Evolutionary conservation across 2,329 filamentous ascomycete genomes (phyloP).

Genomic region (Exserohilum rostratum): DNA sequence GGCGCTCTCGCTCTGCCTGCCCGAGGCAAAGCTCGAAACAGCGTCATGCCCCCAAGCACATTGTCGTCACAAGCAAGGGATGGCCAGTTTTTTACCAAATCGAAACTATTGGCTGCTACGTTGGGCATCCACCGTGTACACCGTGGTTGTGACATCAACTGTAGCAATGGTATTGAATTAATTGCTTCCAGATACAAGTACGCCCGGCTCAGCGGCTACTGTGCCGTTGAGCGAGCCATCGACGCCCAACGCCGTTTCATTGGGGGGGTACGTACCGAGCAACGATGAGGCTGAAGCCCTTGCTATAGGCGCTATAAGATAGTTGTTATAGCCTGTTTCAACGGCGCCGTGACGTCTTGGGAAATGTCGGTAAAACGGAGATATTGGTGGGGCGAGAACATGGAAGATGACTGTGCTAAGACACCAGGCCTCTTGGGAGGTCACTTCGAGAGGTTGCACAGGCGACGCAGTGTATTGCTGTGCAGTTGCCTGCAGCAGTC

Average conservation of each 20-base stretch:
- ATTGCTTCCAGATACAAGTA: neutral
- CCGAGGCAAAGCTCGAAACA: constrained; percentile 5
- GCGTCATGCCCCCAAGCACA: constrained; percentile 7
- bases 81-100: constrained; percentile 1
- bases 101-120: neutral
- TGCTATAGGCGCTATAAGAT: constrained; percentile 18
- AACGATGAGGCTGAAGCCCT: constrained; percentile 11
- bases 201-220: neutral
- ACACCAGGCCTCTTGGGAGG: neutral
- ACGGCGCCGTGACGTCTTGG: constrained; percentile 21
- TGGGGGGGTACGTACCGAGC: constrained; percentile 5
- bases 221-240: neutral
- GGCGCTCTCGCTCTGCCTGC: constrained; percentile 15
- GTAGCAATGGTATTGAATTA: constrained; percentile 10
- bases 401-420: constrained; percentile 10
- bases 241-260: constrained; percentile 6
- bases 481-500: constrained; percentile 2
- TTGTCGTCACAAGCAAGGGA: neutral
- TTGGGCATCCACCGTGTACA: neutral
- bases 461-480: neutral
- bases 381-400: constrained; percentile 16
- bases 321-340: constrained; percentile 31
- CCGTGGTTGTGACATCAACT: constrained; percentile 7
- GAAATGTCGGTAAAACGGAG: constrained; percentile 14
- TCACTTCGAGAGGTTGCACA: no score